Evolutionary conservation across 2,329 filamentous ascomycete genomes (phyloP), one percentile per base, ranked within the genome.

Genomic region (Setomelanomma holmii): DNA sequence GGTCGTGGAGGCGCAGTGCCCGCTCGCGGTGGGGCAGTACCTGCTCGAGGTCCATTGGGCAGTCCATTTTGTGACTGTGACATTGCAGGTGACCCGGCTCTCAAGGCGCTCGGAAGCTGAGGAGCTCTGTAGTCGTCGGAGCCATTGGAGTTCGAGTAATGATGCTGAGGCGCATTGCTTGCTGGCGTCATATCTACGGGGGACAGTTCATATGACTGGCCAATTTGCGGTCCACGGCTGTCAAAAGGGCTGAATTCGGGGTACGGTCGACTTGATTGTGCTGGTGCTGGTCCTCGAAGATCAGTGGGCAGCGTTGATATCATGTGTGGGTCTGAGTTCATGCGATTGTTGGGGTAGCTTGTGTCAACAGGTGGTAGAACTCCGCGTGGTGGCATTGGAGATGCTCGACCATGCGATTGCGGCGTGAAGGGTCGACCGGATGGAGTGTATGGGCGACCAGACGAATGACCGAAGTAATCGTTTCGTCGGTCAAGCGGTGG

Each of bases 181-280:
- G 59, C 45, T n/a, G 60, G 55, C 1, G 56, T 67, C 12, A 49
- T 60, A 8, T 75, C 71, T 5, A 74, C 69, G 14, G 71, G 71
- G 2, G 70, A 73, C 47, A 74, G 58, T 41, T 75, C 71, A 36
- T 73, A 74, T 3, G 65, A 51, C 7, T 66, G 67, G 1, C 66
- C 69, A 19, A 46, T 49, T 8, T 52, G 50, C 11, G 68, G 68
- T 11, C 45, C 64, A 17, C 64, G 64, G 51, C 63, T 66, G 45
- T 71, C 55, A 47, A 66, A 74, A 1, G 71, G 71, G 47, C 67
- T 70, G 49, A 71, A 73, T 14, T 66, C 64, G 5, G 67, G 60
- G 38, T 67, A 67, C 4, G 61, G 44, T 16, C 61, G 62, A 14
- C 38, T 60, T 5, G 60, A 38, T 23, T 58, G 58, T 24, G 49